Evolutionary conservation across 1,139 yeast species (phyloP).

Genomic region (Hemisphaericaspora subhashii): DNA sequence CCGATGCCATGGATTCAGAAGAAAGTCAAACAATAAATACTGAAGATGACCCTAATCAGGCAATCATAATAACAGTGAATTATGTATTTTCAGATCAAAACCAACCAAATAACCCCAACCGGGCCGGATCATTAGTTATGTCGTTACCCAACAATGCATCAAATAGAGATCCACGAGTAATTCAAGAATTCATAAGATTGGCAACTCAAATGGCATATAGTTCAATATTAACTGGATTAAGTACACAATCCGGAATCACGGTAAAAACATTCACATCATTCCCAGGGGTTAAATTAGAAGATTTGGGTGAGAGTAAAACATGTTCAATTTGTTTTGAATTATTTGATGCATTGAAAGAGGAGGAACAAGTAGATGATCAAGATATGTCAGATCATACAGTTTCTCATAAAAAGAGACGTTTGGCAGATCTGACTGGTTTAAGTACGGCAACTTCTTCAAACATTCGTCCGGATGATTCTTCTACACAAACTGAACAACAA

Average conservation of each 20-base stretch:
- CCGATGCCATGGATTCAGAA: no score
- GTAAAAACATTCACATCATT: conserved; percentile 51
- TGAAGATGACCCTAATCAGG: conserved; percentile 14
- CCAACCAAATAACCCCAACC: conserved; percentile 40
- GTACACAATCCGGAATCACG: conserved; percentile 50
- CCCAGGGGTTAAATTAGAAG: conserved; percentile 30
- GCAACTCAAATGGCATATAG: conserved; percentile 72
- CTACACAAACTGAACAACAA: no score
- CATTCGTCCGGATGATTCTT: conserved; percentile 5
- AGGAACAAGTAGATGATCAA: conserved; percentile 11
- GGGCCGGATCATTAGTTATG: conserved; percentile 57
- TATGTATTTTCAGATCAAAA: conserved; percentile 47
- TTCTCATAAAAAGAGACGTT: conserved; percentile 10
- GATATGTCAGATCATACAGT: conserved; percentile 5
- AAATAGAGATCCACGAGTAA: conserved; percentile 52
- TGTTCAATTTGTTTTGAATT: conserved; percentile 75
- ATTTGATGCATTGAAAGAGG: conserved; percentile 29
- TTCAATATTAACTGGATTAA: conserved; percentile 50
- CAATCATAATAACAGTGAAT: conserved; percentile 46
- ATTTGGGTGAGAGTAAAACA: conserved; percentile 27
- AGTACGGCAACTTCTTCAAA: conserved; percentile 10
- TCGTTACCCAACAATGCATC: conserved; percentile 65
- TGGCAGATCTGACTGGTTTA: conserved; percentile 8
- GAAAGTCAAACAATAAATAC: no score
- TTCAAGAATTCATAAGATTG: conserved; percentile 58